Evolutionary conservation across 164 flowering plant genomes (phyloP).

Genomic region (Akebia trifoliata): DNA sequence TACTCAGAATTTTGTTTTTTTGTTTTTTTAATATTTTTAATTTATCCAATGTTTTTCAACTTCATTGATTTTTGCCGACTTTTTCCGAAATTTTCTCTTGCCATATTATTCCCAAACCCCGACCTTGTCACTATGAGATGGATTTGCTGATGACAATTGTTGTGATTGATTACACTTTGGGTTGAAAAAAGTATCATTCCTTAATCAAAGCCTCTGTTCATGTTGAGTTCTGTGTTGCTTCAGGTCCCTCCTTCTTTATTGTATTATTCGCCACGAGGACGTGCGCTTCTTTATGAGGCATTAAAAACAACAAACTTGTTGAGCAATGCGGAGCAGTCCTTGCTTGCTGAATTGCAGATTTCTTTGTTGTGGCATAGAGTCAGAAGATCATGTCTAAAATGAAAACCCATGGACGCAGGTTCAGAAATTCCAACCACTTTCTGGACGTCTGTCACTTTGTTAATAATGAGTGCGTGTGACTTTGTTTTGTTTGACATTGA

Average conservation of each 20-base stretch:
- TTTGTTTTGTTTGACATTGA: neutral
- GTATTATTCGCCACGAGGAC: no score
- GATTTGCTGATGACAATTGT: no score
- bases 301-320: slow-evolving; percentile 1
- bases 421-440: neutral
- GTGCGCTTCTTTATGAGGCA: slow-evolving; percentile 1
- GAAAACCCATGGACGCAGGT: slow-evolving; percentile 57
- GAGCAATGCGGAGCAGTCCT: slow-evolving; percentile 20
- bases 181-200: no score
- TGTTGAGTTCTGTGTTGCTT: slow-evolving; percentile 4
- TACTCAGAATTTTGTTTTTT: no score
- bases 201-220: no score
- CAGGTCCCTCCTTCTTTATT: slow-evolving; percentile 8
- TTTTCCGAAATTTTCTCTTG: no score
- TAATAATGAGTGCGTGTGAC: neutral
- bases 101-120: no score
- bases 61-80: no score
- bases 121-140: no score
- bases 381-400: slow-evolving; percentile 31
- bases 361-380: slow-evolving; percentile 14
- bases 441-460: neutral
- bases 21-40: no score
- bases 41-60: no score
- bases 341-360: slow-evolving; percentile 5
- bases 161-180: no score